Evolutionary conservation across 805 yeast species (phyloP), one percentile per base, ranked within the genome.

Genomic region (Sugiyamaella mastotermitis): DNA sequence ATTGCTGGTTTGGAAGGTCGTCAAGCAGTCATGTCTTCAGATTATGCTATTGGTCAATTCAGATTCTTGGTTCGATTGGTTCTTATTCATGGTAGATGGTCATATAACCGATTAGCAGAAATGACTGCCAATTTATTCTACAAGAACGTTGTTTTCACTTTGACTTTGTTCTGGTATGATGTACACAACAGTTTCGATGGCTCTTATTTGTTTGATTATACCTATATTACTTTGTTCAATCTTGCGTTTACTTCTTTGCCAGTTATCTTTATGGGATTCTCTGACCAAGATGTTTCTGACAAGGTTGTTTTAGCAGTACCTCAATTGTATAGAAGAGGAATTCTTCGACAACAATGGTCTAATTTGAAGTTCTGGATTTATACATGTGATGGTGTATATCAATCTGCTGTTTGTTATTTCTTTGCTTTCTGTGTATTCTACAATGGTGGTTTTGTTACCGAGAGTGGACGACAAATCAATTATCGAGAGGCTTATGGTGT

Each of bases 1-100:
- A 82, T 83, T 52, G 90, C 87, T 5, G 94, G 94, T 47, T 84
- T 81, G 50, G 94, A 83, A 62, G 94, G 94, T 43, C 64, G 92
- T 37, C 88, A 82, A 53, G 94, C 94, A 1, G 92, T 79, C 7
- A 83, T 83, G 94, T 76, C 86, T 1, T 76, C 88, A 0, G 94
- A 83, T 63, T 83, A 80, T 57, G 90, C 87, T 3, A 66, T 83
- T 52, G 94, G 87, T 2, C 92, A 83, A 58, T 83, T 83, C 64
- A 61, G 85, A 45, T 83, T 67, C 58, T 60, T 83, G 48, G 68
- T 76, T 2, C 61, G 87, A 46, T 64, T 83, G 46, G 61, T 83
- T 33, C 61, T 83, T 36, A 85, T 80, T 24, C 94, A 83, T 56
- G 94, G 94, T n/a, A 69, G 87, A 37, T 83, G 88, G 87, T 79